Conservation (phyloP, 805 yeast genomes). For the Hanseniaspora valbyensis region DNA sequence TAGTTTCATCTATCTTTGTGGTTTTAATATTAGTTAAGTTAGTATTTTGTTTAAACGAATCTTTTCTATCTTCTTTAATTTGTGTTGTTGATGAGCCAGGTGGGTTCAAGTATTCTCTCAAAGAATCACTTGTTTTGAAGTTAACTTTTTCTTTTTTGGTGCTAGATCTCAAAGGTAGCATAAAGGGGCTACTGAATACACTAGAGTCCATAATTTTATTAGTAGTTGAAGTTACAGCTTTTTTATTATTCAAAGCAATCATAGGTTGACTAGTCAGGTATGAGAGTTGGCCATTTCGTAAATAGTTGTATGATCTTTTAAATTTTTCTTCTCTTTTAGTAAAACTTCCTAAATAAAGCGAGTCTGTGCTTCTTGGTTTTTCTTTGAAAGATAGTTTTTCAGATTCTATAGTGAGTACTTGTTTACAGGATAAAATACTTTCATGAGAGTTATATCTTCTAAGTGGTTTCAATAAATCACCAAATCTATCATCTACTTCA, state of each 20-base stretch:
- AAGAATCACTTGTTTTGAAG: conserved; percentile 7
- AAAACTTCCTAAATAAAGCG: conserved; percentile 11
- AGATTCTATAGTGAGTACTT: conserved; percentile 10
- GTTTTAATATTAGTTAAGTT: conserved; percentile 5
- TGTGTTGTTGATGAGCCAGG: too few species aligned
- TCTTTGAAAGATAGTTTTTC: neutral
- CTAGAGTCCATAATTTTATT: conserved; percentile 2
- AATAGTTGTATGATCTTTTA: conserved; percentile 12
- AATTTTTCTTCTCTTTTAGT: conserved; percentile 12
- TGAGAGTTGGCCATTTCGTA: conserved; percentile 12
- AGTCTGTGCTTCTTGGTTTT: neutral
- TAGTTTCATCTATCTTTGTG: conserved; percentile 12
- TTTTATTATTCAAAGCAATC: conserved; percentile 2
- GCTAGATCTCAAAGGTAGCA: conserved; percentile 4
- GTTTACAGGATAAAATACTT: conserved; percentile 24
- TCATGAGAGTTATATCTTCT: conserved; percentile 29
- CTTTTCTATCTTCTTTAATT: too few species aligned
- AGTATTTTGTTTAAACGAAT: too few species aligned
- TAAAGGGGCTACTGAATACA: neutral
- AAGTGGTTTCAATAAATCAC: conserved; percentile 17
- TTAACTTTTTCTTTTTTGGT: neutral
- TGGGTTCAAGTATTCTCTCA: neutral
- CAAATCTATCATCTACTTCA: neutral
- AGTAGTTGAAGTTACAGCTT: conserved; percentile 12
- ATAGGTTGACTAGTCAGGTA: conserved; percentile 13